Base-by-base conservation (phyloP, 2,329 filamentous ascomycete genomes). In the Ascocoryne sarcoides region DNA sequence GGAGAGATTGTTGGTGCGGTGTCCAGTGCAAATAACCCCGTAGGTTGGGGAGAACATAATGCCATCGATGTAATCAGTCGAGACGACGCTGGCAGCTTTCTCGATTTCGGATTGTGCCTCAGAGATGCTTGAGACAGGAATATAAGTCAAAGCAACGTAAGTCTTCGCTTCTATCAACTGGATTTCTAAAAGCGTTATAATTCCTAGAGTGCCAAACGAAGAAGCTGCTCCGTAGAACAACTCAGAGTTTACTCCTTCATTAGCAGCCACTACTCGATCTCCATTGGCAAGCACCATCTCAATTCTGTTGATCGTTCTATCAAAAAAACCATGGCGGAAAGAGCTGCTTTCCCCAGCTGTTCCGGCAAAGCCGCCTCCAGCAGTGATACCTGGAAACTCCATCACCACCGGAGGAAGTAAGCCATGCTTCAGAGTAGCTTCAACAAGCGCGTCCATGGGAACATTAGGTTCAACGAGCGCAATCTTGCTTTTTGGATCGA, bases 341-440 rank as follows among this genome's bases (percentile, higher is more conserved):
- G 75, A 80, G 42, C 69, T 75, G 56, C 76, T 81, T 55, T 84
- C 80, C 5, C 77, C 79, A 0, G 73, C 71, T 0, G 77, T 82
- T 1, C 79, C 79, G 2, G 76, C 68, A 53, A 79, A 83, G 0
- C 75, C 77, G 5, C 79, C 79, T 5, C 79, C 79, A 0, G 71
- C 73, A 0, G 80, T 84, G 45, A 84, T 84, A 1, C 76, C 76
- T 0, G 79, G 78, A 31, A 84, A 79, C 50, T 84, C 81, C 72
- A 82, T 82, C 5, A 84, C 76, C 0, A 84, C 76, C 0, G 71
- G 72, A 2, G 71, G 77, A 1, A 84, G 57, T 0, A 83, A 60
- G 0, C 71, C 70, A 32, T 74, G 55, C 1, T 60, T 56, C 26
- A 78, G 52, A 0, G 76, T 76, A 1, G 70, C 71, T 36, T 70